A percentile compares a stretch with the other conserved stretches of the same genome.
Conservation (phyloP, 2,329 filamentous ascomycete genomes). For the Davidsoniella virescens region DNA sequence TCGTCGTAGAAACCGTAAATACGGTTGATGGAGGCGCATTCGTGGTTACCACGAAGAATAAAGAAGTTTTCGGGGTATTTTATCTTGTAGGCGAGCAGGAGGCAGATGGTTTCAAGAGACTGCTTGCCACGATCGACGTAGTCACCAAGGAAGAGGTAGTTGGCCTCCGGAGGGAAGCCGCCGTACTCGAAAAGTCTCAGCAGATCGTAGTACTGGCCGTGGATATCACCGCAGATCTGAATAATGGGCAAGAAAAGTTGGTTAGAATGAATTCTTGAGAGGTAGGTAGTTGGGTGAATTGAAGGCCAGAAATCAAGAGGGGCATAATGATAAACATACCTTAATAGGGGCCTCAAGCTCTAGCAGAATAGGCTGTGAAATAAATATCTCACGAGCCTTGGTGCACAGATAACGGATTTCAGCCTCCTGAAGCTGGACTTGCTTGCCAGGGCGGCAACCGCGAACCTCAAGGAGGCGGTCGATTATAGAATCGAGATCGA, state of each 20-base stretch:
- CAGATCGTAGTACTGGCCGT: constrained; percentile 97
- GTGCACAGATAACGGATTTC: constrained; percentile 97
- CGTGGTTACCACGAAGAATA: constrained; percentile 94
- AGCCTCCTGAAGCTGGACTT: constrained; percentile 89
- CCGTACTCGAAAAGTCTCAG: constrained; percentile 96
- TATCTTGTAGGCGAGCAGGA: constrained; percentile 97
- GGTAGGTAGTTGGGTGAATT: neutral
- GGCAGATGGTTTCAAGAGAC: constrained; percentile 94
- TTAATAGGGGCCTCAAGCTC: constrained; percentile 98
- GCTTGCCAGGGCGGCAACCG: constrained; percentile 94
- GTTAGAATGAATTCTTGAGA: neutral
- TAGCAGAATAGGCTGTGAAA: constrained; percentile 93
- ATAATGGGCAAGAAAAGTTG: constrained; percentile 10
- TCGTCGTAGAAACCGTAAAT: constrained; percentile 99
- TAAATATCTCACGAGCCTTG: constrained; percentile 98
- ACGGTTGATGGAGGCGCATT: constrained; percentile 96
- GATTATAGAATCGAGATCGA: constrained; percentile 99
- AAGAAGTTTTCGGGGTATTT: constrained; percentile 99
- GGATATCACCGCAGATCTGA: constrained; percentile 97
- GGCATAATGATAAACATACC: constrained; percentile 37
- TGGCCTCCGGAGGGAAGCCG: constrained; percentile 93
- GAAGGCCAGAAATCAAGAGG: neutral
- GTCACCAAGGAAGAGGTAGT: constrained; percentile 98
- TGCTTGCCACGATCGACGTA: constrained; percentile 99
- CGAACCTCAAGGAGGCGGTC: constrained; percentile 93